Base-by-base conservation (phyloP, 805 yeast species). In the Komagataella kurtzmanii region DNA sequence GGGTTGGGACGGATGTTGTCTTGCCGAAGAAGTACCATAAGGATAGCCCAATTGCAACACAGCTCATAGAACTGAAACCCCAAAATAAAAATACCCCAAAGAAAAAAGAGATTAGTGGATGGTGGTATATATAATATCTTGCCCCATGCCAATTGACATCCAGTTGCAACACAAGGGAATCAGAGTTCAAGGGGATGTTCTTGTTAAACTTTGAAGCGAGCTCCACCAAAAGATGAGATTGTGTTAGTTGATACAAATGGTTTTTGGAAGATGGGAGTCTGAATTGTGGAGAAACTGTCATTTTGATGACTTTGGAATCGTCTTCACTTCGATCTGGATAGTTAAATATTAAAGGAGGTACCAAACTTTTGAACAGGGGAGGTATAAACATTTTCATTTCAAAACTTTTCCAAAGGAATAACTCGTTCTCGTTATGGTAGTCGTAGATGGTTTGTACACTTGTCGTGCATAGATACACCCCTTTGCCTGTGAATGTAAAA, bases 71-170 rank as follows among this genome's bases (percentile, higher is more conserved):
- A 51, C 71, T 64, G 17, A 66, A 51, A 1, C 53, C 19, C 75
- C 77, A 74, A 54, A 72, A 72, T 3, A 65, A 7, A 0, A 56
- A 51, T 3, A 68, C 68, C 3, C 77, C 78, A 21, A 70, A 36
- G 8, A 66, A 17, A 47, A 71, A 62, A 44, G 70, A 65, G 2
- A 61, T 53, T 14, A 53, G 56, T 47, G 65, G 67, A 55, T 70
- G 69, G 46, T 67, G 61, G 49, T 64, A 69, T 43, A 74, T 51
- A 53, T 69, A 72, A 56, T 65, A 70, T 40, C 78, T 60, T 45
- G 73, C 59, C 0, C 79, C 79, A 23, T 62, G 61, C 67, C 73
- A 73, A 50, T 67, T 65, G 10, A 71, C 63, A 17, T 59, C 65
- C 43, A 72, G 54, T 44, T 55, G 40, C 40, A 30, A 36, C 19